Conservation (phyloP, 208 protist species). For the Trypanosoma cruzi region DNA sequence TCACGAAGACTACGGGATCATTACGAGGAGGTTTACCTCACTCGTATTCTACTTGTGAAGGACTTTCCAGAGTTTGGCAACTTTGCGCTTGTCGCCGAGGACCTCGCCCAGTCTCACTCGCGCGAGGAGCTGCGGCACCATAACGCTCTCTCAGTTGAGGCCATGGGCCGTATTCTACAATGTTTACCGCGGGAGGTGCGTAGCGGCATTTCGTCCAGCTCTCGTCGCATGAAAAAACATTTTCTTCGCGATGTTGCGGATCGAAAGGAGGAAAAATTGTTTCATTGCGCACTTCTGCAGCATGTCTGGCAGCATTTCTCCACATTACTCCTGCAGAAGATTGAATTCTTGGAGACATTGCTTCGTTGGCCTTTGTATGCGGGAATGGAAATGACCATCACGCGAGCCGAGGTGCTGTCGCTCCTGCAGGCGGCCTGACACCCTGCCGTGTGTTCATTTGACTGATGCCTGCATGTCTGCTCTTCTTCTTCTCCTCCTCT, state of each 20-base stretch:
- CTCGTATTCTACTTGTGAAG: constrained; percentile 69
- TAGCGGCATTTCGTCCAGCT: constrained; percentile 58
- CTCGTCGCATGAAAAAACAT: constrained; percentile 80
- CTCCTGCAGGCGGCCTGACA: constrained; percentile 52
- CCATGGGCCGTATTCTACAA: constrained; percentile 55
- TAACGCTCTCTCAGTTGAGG: constrained; percentile 64
- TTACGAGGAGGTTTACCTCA: constrained; percentile 89
- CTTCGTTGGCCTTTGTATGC: constrained; percentile 62
- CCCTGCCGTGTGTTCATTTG: neutral
- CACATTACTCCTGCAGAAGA: constrained; percentile 68
- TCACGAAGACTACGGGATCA: constrained; percentile 72
- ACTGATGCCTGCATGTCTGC: neutral
- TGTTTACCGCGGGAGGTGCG: constrained; percentile 72
- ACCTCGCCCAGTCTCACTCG: constrained; percentile 74
- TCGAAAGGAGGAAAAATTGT: constrained; percentile 59
- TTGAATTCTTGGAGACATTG: constrained; percentile 63
- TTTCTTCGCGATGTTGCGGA: constrained; percentile 71
- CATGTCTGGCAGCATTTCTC: constrained; percentile 83
- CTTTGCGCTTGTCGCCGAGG: constrained; percentile 78
- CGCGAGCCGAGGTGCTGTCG: constrained; percentile 37
- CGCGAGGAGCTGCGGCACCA: constrained; percentile 88
- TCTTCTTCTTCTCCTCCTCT: constrained; percentile 3
- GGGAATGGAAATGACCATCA: constrained; percentile 41
- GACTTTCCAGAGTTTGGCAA: constrained; percentile 79
- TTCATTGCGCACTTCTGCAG: constrained; percentile 82